Base-by-base conservation (phyloP, 495 filamentous ascomycete species). In the Daldinia grandis region DNA sequence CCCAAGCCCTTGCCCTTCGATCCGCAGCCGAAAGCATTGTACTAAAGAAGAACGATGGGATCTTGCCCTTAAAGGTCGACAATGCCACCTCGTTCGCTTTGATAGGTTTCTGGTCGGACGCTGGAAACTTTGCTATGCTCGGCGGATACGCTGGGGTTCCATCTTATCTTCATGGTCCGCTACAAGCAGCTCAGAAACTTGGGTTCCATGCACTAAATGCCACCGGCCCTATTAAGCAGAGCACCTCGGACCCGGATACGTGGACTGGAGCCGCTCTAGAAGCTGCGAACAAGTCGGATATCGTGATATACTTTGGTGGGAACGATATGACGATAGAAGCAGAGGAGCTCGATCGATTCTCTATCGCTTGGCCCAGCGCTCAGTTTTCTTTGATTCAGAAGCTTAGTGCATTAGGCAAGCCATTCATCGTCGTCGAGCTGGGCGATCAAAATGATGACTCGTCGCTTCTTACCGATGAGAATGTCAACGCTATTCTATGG, bases 381-480 rank as follows among this genome's bases (percentile, higher is more conserved):
- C 81, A 85, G 64, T 73, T 83, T 2, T 51, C 65, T 15, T 68
- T 82, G 25, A 78, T 84, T 64, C 56, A 74, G 24, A 73, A 74
- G 17, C 78, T 84, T 15, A 65, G 73, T 8, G 66, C 65, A 4
- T 68, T 80, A 9, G 72, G 68, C 30, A 83, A 83, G 58, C 81
- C 79, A 0, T 61, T 83, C 4, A 65, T 82, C 2, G 71, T 83
- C 0, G 64, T 79, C 1, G 75, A 81, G 65, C 58, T 82, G 21
- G 87, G 87, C 64, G 84, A 83, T 5, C 85, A 88, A 59, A 77
- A 88, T n/a, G 87, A 90, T 62, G 81, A 85, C 50, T 84, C 83
- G 0, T 74, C 85, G 0, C 75, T 90, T 6, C 81, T 88, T 8
- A 44, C 73, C 14, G 64, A 85, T 49, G 76, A 78, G 0, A 84